Percentiles rank a stretch among this genome's conserved stretches.
These are phyloP conservation scores for Sherardia arvensis DNA, from an alignment of 257 asterid genomes.

Conservation along the genomic window DNA sequence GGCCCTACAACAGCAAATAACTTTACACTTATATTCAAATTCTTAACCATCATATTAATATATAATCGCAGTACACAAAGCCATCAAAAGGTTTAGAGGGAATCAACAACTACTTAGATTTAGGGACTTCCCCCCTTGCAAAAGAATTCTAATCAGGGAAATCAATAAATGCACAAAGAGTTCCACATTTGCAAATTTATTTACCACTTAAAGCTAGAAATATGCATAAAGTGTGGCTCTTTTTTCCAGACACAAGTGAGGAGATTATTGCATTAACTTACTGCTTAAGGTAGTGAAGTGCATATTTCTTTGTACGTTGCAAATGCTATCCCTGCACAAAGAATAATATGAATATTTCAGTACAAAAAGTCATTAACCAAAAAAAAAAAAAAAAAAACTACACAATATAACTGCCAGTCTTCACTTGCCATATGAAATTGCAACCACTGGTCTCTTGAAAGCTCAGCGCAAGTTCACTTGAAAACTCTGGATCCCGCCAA, in stretches of 20 bases:
- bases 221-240: not conserved
- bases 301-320: conserved; percentile 79
- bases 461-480: conserved; percentile 97
- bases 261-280: conserved; percentile 32
- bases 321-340: conserved; percentile 74
- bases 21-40: not conserved
- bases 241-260: not conserved
- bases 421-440: conserved; percentile 87
- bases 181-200: not conserved
- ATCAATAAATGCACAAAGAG: not conserved
- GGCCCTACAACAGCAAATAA: too few relatives aligned
- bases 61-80: not conserved
- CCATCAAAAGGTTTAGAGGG: not conserved
- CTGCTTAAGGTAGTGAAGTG: conserved; percentile 68
- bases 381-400: too few relatives aligned
- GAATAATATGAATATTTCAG: not conserved
- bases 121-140: too few relatives aligned
- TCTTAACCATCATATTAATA: not conserved
- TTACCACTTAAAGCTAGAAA: not conserved
- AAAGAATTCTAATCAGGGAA: not conserved
- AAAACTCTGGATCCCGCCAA: conserved; percentile 91
- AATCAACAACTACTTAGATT: too few relatives aligned
- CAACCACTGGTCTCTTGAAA: conserved; percentile 96
- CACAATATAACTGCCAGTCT: not conserved
- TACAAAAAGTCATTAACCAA: not conserved